Conservation (phyloP, 495 filamentous ascomycete genomes). For the Physcia stellaris region DNA sequence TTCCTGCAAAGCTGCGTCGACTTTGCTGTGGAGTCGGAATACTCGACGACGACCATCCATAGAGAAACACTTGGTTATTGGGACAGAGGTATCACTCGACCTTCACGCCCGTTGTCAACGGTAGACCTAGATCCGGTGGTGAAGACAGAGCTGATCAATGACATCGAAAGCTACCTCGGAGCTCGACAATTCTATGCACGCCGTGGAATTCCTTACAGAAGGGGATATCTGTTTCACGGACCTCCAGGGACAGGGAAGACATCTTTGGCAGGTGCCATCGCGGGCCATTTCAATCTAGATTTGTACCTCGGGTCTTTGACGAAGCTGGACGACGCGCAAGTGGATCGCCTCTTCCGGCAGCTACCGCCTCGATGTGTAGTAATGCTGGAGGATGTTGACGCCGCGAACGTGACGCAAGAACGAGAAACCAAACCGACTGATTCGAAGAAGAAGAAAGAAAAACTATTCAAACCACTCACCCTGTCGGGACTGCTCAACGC, state of each 20-base stretch:
- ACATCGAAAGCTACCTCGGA: conserved; percentile 69
- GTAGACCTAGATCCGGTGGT: conserved; percentile 75
- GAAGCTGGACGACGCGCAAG: conserved; percentile 83
- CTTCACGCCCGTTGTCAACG: too few species aligned
- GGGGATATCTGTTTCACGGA: conserved; percentile 87
- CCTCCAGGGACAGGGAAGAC: conserved; percentile 92
- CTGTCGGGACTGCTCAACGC: conserved; percentile 92
- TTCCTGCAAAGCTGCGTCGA: too few species aligned
- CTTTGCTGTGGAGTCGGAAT: too few species aligned
- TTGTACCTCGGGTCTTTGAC: conserved; percentile 89
- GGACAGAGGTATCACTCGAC: too few species aligned
- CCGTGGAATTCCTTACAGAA: conserved; percentile 85
- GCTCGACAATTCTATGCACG: conserved; percentile 82
- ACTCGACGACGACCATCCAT: too few species aligned
- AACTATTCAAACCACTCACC: too few species aligned
- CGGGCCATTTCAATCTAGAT: conserved; percentile 81
- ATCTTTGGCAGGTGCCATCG: conserved; percentile 89
- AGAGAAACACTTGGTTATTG: too few species aligned
- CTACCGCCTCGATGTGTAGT: conserved; percentile 76
- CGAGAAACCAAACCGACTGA: conserved; percentile 62
- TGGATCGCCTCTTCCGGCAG: conserved; percentile 78
- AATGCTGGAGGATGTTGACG: conserved; percentile 88
- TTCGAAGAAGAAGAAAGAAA: conserved; percentile 79
- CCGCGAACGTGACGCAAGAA: conserved; percentile 70
- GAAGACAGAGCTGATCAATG: conserved; percentile 66